Conservation (phyloP, 768 basidiomycete species). For the Cystobasidiopsis lactophilus region DNA sequence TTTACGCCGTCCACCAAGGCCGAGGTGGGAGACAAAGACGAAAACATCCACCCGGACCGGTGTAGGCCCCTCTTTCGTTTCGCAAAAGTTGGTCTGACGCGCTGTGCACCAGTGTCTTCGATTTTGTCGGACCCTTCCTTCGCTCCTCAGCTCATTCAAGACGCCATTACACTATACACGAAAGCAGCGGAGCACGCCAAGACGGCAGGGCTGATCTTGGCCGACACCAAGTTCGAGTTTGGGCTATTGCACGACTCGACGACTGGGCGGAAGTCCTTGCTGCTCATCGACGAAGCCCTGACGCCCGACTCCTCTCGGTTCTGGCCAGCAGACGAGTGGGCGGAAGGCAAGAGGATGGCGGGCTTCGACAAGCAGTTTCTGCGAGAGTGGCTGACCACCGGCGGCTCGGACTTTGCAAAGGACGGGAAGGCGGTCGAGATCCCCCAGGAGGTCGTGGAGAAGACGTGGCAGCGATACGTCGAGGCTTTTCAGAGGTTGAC, state of each 20-base stretch:
- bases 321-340: slow-evolving; percentile 63
- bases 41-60: slow-evolving; percentile 73
- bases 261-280: slow-evolving; percentile 31
- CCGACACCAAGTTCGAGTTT: slow-evolving; percentile 98
- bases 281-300: slow-evolving; percentile 86
- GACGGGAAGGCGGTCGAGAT: slow-evolving; percentile 57
- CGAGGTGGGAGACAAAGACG: slow-evolving; percentile 77
- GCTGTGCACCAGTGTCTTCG: not conserved
- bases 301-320: slow-evolving; percentile 95
- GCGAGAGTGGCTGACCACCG: slow-evolving; percentile 48
- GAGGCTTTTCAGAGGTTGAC: slow-evolving; percentile 37
- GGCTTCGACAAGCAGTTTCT: slow-evolving; percentile 96
- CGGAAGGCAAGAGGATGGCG: slow-evolving; percentile 49
- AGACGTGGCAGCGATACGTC: slow-evolving; percentile 54
- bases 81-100: not conserved
- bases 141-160: slow-evolving; percentile 14
- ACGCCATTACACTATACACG: slow-evolving; percentile 30
- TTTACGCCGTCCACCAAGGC: slow-evolving; percentile 98
- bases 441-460: slow-evolving; percentile 47
- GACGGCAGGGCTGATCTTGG: slow-evolving; percentile 74
- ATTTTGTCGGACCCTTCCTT: slow-evolving; percentile 3
- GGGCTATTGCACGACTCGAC: slow-evolving; percentile 39
- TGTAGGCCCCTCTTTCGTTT: slow-evolving; percentile 28
- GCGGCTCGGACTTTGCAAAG: slow-evolving; percentile 21
- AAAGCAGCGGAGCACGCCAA: slow-evolving; percentile 35